phyloP scores from a whole-genome alignment of 2,329 filamentous ascomycete genomes.

The Xylaria sp. region DNA sequence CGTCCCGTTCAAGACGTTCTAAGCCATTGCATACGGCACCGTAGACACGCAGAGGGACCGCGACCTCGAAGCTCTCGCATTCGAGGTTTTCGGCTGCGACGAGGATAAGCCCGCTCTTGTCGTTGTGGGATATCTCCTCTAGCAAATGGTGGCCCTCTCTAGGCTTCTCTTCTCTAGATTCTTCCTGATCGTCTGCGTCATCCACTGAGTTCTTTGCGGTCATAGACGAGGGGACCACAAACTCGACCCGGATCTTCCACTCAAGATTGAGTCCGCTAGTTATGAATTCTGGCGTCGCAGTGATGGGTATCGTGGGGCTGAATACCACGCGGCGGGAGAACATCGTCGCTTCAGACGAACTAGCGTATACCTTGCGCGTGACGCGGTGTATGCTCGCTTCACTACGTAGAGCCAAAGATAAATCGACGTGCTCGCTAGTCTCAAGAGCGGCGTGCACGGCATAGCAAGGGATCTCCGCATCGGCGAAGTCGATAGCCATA shows the following conservation, averaged over 20 bases:
- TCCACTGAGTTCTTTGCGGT: conserved; percentile 20
- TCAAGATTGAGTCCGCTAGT: conserved; percentile 88
- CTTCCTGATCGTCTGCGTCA: conserved; percentile 36
- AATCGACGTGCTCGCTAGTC: conserved; percentile 84
- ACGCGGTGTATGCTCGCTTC: conserved; percentile 87
- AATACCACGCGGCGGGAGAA: conserved; percentile 85
- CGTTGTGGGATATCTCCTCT: conserved; percentile 82
- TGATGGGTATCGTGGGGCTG: conserved; percentile 82
- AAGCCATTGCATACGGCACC: conserved; percentile 69
- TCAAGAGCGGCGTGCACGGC: conserved; percentile 87
- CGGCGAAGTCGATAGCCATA: conserved; percentile 84
- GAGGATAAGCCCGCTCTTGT: conserved; percentile 77
- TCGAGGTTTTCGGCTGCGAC: conserved; percentile 81
- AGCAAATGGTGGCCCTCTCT: conserved; percentile 66
- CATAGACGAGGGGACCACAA: conserved; percentile 76
- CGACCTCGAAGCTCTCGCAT: conserved; percentile 91
- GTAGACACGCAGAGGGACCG: conserved; percentile 86
- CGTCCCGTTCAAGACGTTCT: conserved; percentile 66
- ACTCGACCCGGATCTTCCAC: conserved; percentile 92
- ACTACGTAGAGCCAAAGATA: conserved; percentile 83
- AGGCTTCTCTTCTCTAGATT: conserved; percentile 29
- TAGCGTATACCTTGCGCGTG: conserved; percentile 83
- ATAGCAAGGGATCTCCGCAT: conserved; percentile 83
- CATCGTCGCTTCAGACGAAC: conserved; percentile 82
- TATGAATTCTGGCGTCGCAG: conserved; percentile 89